Conservation (phyloP, 345 rosid genomes). For the Syzygium aqueum region DNA sequence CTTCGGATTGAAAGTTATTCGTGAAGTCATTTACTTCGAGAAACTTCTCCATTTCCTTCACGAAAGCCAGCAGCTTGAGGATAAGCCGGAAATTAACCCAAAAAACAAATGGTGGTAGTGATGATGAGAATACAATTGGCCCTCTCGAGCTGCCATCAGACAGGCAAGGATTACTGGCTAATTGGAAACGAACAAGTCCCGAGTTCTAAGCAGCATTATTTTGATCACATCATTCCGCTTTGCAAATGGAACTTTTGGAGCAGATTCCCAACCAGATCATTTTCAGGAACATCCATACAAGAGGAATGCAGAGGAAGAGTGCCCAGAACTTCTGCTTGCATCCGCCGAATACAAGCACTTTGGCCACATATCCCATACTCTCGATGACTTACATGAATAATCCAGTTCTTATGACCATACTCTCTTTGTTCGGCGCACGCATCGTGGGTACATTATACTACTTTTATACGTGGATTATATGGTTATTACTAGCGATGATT, state of each 20-base stretch:
- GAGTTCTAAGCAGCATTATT: constrained; percentile 54
- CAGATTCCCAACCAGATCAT: constrained; percentile 18
- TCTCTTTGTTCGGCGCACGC: no score
- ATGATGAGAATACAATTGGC: constrained; percentile 43
- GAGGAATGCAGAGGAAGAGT: constrained; percentile 52
- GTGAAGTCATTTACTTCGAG: constrained; percentile 11
- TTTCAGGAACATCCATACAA: constrained; percentile 17
- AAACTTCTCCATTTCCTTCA: constrained; percentile 39
- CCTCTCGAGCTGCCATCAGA: constrained; percentile 28
- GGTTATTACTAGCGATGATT: no score
- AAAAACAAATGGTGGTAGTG: constrained; percentile 47
- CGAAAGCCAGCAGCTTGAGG: constrained; percentile 40
- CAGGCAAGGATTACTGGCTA: constrained; percentile 20
- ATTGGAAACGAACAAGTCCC: constrained; percentile 38
- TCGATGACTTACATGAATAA: constrained; percentile 5
- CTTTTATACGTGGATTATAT: no score
- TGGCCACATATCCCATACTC: constrained; percentile 10
- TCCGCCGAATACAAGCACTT: constrained; percentile 28
- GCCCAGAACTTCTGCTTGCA: constrained; percentile 54
- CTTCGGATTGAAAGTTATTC: constrained; percentile 8
- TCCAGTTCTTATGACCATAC: no score
- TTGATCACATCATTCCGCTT: constrained; percentile 32
- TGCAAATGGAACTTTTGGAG: constrained; percentile 25
- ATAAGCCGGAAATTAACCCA: constrained; percentile 66
- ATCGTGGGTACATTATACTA: no score